Percentiles rank a stretch among this genome's conserved stretches.
phyloP scores from a whole-genome alignment of 805 yeast genomes.

The Barnettozyma sp. region DNA sequence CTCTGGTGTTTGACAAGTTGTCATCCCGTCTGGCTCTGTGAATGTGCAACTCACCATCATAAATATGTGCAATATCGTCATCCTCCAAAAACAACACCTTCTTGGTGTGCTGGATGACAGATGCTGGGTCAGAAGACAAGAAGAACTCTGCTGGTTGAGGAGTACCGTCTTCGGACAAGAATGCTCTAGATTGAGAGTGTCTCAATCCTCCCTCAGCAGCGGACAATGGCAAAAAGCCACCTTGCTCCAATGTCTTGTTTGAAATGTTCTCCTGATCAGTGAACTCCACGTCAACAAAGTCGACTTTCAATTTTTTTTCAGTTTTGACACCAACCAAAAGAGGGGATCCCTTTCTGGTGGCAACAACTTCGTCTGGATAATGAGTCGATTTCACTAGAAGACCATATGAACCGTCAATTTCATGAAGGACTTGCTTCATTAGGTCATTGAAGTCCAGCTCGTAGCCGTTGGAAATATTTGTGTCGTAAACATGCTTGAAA shows the following conservation, averaged over 20 bases:
- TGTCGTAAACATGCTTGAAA: conserved; percentile 83
- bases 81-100: conserved; percentile 95
- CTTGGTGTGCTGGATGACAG: conserved; percentile 94
- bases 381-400: conserved; percentile 84
- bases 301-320: conserved; percentile 90
- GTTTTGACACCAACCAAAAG: conserved; percentile 95
- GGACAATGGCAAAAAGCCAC: conserved; percentile 45
- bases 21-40: conserved; percentile 90
- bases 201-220: conserved; percentile 54
- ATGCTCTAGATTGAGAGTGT: conserved; percentile 94
- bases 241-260: conserved; percentile 17
- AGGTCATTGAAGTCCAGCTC: conserved; percentile 85
- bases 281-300: conserved; percentile 96
- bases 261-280: conserved; percentile 36
- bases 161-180: conserved; percentile 84
- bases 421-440: conserved; percentile 86
- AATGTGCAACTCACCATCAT: conserved; percentile 96
- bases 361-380: conserved; percentile 93
- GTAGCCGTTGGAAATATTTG: conserved; percentile 61
- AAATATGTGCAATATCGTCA: conserved; percentile 97
- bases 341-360: conserved; percentile 98
- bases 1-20: conserved; percentile 88
- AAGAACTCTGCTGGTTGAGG: conserved; percentile 95
- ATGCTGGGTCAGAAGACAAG: conserved; percentile 94
- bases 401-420: conserved; percentile 97